Evolutionary conservation across 345 rosid species (phyloP), one percentile per base, ranked within the genome.

Genomic region (Jatropha curcas): DNA sequence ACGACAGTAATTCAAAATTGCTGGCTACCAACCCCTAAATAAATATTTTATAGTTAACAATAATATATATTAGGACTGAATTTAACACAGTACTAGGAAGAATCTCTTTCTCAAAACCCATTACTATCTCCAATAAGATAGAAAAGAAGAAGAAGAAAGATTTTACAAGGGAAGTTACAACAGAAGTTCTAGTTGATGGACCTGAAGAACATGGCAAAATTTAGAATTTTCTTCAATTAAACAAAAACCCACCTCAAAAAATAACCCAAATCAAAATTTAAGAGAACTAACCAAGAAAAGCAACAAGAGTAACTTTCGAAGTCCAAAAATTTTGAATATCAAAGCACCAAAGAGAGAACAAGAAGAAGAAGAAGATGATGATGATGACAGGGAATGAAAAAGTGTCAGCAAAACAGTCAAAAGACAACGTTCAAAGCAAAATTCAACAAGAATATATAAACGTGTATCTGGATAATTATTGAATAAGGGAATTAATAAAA

Each of bases 21-120:
- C 53, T 52, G 28, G 56, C 57, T 50, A 39, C 25, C 50, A n/a
- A 63, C 60, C 50, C 22, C 62, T 55, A 63, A 19, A 63, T 46
- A 41, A 60, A 60, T 46, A 60, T 20, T 60, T 60, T 22, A 46
- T 71, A 71, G 30, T 71, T 71, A 45, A 71, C 65, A 71, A 48
- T 60, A 59, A 45, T 67, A 59, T 31, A 71, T 45, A 46, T 60
- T 24, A 22, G n/a, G 7, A 60, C 13, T 37, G 74, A 59, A 46
- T 60, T 71, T 17, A n/a, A 48, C 7, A 60, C 51, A 4, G n/a
- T 8, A 13, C 41, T 4, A 60, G 60, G 30, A 30, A 45, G 67
- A 60, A 11, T 45, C 46, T 45, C 37, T 37, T 41, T 58, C 56
- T 59, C 41, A 58, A 58, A 70, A 30, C 25, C 65, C 74, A 71